These are phyloP conservation scores for Poterioochromonas sp. DNA, from an alignment of 352 stramenopile species.

Conservation along the genomic window DNA sequence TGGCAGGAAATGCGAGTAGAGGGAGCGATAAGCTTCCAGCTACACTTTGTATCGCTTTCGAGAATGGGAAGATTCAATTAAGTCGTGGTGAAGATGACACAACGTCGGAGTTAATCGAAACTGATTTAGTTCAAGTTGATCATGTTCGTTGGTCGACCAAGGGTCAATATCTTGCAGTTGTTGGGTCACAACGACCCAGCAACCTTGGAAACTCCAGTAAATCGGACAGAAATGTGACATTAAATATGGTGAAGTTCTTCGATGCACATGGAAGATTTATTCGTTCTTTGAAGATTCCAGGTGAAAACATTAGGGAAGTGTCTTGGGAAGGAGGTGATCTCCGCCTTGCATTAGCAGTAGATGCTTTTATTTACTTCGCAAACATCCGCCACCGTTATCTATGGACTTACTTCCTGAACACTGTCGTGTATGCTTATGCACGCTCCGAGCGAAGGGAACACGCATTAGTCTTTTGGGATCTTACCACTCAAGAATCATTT, in stretches of 20 bases:
- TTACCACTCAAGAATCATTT: conserved; percentile 66
- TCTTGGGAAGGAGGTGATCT: conserved; percentile 79
- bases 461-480: conserved; percentile 79
- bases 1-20: background rate
- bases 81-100: conserved; percentile 70
- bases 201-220: background rate
- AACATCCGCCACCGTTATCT: conserved; percentile 82
- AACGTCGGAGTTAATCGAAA: conserved; percentile 74
- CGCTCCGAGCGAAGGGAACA: conserved; percentile 63
- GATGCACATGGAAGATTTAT: conserved; percentile 68
- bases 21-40: conserved; percentile 54
- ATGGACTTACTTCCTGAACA: conserved; percentile 74
- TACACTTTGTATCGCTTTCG: conserved; percentile 72
- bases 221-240: background rate
- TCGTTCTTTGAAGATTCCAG: conserved; percentile 71
- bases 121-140: conserved; percentile 63
- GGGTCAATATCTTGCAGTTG: conserved; percentile 73
- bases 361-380: conserved; percentile 88
- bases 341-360: conserved; percentile 78
- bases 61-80: conserved; percentile 77
- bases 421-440: conserved; percentile 80
- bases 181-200: conserved; percentile 48
- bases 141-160: conserved; percentile 78
- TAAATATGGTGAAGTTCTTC: conserved; percentile 74
- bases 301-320: conserved; percentile 67